A percentile compares a stretch with the other conserved stretches of the same genome.
Evolutionary conservation across 164 flowering plant species (phyloP).

Genomic region (Stephania cephalantha): DNA sequence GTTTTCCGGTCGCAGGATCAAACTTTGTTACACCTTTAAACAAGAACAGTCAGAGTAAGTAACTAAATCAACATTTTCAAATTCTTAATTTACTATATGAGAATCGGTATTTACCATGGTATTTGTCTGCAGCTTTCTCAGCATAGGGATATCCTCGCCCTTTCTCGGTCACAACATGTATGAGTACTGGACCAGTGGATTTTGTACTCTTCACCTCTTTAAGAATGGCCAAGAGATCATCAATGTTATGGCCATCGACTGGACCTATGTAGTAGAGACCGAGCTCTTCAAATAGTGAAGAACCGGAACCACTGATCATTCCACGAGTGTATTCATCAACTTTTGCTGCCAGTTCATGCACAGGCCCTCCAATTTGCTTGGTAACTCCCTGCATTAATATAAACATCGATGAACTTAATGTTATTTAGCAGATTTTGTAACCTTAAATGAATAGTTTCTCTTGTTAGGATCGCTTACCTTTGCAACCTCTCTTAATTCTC

Average conservation of each 20-base stretch:
- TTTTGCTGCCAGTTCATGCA: constrained; percentile 90
- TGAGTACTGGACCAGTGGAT: constrained; percentile 85
- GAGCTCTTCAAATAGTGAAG: constrained; percentile 90
- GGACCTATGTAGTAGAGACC: constrained; percentile 98
- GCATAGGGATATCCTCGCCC: constrained; percentile 97
- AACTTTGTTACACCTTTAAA: constrained; percentile 82
- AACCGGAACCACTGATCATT: constrained; percentile 92
- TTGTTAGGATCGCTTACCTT: constrained; percentile 42
- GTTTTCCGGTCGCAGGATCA: constrained; percentile 92
- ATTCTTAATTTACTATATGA: not conserved
- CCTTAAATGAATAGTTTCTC: not conserved
- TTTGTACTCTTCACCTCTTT: constrained; percentile 77
- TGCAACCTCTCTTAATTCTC: constrained; percentile 92
- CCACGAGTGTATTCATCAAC: constrained; percentile 98
- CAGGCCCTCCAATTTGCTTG: constrained; percentile 77
- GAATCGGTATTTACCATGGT: constrained; percentile 58
- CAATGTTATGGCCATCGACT: constrained; percentile 90
- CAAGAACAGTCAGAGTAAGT: not conserved
- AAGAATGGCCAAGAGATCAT: constrained; percentile 82
- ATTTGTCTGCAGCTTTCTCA: constrained; percentile 90
- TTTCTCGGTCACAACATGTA: constrained; percentile 95
- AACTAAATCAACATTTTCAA: not conserved
- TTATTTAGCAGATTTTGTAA: not conserved
- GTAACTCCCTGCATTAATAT: constrained; percentile 71
- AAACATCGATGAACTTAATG: not conserved